Evolutionary conservation across 1,284 basidiomycete genomes (phyloP).

Genomic region (Hypsizygus ulmarius): DNA sequence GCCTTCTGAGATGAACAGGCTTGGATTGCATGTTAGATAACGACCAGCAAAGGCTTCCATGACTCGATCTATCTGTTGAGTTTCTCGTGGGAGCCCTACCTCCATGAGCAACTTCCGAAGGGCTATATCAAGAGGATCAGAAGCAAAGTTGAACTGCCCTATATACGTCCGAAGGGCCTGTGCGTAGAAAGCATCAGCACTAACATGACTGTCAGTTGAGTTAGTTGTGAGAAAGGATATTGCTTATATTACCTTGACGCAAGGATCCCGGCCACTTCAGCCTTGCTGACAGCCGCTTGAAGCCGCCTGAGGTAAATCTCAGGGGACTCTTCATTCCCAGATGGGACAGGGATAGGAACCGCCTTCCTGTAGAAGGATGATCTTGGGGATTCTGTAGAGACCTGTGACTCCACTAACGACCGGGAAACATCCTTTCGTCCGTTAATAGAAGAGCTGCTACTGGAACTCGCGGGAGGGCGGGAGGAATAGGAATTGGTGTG

Average conservation of each 20-base stretch:
- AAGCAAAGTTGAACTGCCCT: conserved; percentile 75
- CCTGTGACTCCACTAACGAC: not conserved
- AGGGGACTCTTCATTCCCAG: conserved; percentile 59
- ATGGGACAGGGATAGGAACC: conserved; percentile 13
- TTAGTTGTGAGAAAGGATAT: conserved; percentile 7
- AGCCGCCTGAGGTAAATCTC: conserved; percentile 69
- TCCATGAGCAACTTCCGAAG: conserved; percentile 91
- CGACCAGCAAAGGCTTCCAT: conserved; percentile 92
- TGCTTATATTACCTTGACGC: conserved; percentile 66
- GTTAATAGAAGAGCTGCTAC: conserved; percentile 1
- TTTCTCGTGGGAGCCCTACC: conserved; percentile 89
- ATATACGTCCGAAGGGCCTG: conserved; percentile 76
- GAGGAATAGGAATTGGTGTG: conserved; percentile 31
- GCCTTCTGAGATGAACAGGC: conserved; percentile 80
- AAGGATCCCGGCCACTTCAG: conserved; percentile 75
- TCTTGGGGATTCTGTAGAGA: conserved; percentile 22
- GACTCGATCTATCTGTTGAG: conserved; percentile 97
- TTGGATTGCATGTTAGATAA: conserved; percentile 85
- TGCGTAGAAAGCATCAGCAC: conserved; percentile 71
- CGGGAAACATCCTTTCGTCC: conserved; percentile 2
- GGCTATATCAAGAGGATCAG: conserved; percentile 89
- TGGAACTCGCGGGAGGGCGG: conserved; percentile 12
- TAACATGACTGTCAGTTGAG: conserved; percentile 29
- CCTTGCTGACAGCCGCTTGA: conserved; percentile 60
- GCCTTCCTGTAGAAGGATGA: conserved; percentile 45